These are phyloP conservation scores for Ophiostoma piceae DNA, from an alignment of 2,329 filamentous ascomycete species.

Conservation along the genomic window DNA sequence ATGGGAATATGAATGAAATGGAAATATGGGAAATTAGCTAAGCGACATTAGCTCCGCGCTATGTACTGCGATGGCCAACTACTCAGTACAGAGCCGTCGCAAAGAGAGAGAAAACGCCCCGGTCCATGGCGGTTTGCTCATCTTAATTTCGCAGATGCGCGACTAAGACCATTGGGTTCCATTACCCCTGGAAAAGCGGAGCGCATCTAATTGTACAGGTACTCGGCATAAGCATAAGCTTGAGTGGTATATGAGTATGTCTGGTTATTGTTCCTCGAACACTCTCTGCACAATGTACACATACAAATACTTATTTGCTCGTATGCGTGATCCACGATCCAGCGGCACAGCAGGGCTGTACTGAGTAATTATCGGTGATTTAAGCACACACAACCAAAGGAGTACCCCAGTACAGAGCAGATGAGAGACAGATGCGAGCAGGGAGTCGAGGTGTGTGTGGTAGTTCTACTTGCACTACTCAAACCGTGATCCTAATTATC, in stretches of 20 bases:
- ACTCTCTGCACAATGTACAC: too few species aligned
- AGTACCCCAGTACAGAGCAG: too few species aligned
- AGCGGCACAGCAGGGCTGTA: neutral
- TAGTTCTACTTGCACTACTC: conserved; percentile 1
- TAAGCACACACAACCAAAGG: neutral
- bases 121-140: conserved; percentile 20
- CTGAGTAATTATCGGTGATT: neutral
- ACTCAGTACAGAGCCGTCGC: neutral
- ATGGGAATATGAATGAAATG: too few species aligned
- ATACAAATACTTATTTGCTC: too few species aligned
- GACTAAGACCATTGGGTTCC: conserved; percentile 13
- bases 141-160: conserved; percentile 24
- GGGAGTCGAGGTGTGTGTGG: neutral
- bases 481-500: neutral
- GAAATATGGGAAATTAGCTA: conserved; percentile 34
- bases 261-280: too few species aligned
- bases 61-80: neutral
- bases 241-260: too few species aligned
- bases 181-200: conserved; percentile 29
- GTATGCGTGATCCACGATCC: neutral
- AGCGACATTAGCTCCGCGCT: conserved; percentile 33
- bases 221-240: neutral
- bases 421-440: neutral
- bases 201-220: neutral
- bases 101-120: conserved; percentile 11